These are phyloP conservation scores for Fusarium fujikuroi DNA, from an alignment of 2,329 filamentous ascomycete genomes.

Conservation along the genomic window DNA sequence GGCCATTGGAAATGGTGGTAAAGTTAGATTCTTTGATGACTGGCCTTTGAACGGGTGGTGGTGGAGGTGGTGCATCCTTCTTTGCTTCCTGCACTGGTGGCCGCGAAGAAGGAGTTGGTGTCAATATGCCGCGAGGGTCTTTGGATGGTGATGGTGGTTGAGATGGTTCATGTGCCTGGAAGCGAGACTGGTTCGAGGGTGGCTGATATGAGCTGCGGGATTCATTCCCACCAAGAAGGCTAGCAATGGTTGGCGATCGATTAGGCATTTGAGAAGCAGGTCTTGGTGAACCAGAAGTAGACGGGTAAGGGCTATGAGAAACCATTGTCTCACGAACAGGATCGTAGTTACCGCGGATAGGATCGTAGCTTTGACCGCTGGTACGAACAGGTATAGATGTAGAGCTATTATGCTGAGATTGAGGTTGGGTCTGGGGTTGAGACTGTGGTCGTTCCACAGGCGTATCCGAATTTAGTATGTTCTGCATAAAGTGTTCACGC, in stretches of 20 bases:
- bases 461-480: constrained; percentile 64
- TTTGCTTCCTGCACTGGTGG: constrained; percentile 50
- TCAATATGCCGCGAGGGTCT: constrained; percentile 48
- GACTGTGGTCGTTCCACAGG: constrained; percentile 40
- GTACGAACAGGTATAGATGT: constrained; percentile 63
- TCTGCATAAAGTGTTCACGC: constrained; percentile 66
- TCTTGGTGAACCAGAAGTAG: constrained; percentile 63
- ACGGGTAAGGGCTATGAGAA: constrained; percentile 58
- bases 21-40: constrained; percentile 54
- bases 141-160: constrained; percentile 58
- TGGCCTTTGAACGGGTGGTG: constrained; percentile 47
- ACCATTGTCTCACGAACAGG: constrained; percentile 71
- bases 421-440: constrained; percentile 29
- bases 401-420: constrained; percentile 53
- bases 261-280: constrained; percentile 49
- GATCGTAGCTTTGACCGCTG: constrained; percentile 88
- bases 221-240: constrained; percentile 70
- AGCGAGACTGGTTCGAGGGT: constrained; percentile 44
- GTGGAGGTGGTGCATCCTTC: constrained; percentile 52
- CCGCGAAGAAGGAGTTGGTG: constrained; percentile 49
- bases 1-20: constrained; percentile 54
- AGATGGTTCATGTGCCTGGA: constrained; percentile 51
- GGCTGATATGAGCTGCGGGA: constrained; percentile 44
- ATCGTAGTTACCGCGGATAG: constrained; percentile 81
- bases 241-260: constrained; percentile 86